Percentiles rank a stretch among this genome's conserved stretches.
These are phyloP conservation scores for Geotrichum aggregatum DNA, from an alignment of 1,139 yeast genomes.

Conservation along the genomic window DNA sequence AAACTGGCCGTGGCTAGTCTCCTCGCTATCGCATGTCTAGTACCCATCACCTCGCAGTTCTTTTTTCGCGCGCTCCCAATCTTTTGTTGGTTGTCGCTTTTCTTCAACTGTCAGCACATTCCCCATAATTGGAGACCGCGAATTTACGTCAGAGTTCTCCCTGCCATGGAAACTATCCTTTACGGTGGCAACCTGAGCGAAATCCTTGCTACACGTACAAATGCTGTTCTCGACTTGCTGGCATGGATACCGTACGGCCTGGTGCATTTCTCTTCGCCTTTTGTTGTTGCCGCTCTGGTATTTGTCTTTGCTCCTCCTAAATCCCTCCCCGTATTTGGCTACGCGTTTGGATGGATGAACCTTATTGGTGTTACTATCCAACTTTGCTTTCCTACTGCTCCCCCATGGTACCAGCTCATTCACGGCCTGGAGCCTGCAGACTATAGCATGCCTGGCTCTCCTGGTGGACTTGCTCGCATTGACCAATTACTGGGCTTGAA, in stretches of 20 bases:
- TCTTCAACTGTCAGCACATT: constrained; percentile 73
- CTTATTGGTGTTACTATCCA: constrained; percentile 78
- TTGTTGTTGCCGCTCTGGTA: constrained; percentile 72
- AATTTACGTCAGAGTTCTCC: constrained; percentile 83
- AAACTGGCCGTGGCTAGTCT: constrained; percentile 29
- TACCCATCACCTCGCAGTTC: constrained; percentile 82
- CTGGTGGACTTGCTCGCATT: constrained; percentile 93
- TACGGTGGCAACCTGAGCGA: constrained; percentile 92
- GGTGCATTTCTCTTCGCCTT: constrained; percentile 85
- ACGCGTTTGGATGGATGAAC: constrained; percentile 97
- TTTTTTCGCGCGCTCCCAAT: constrained; percentile 83
- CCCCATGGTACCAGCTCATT: constrained; percentile 93
- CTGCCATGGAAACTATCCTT: constrained; percentile 89
- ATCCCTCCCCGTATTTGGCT: constrained; percentile 77
- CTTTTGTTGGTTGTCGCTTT: constrained; percentile 80
- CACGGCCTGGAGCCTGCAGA: constrained; percentile 89
- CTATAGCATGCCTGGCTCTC: constrained; percentile 88
- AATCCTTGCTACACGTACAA: constrained; percentile 72
- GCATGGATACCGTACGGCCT: constrained; percentile 98
- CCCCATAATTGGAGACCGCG: constrained; percentile 80
- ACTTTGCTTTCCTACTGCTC: constrained; percentile 86
- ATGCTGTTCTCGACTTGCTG: constrained; percentile 64
- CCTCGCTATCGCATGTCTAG: constrained; percentile 44
- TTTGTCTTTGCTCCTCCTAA: constrained; percentile 94
- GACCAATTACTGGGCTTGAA: constrained; percentile 77